Base-by-base conservation (phyloP, 2,329 filamentous ascomycete species). In the Hymenoscyphus fructigenus region DNA sequence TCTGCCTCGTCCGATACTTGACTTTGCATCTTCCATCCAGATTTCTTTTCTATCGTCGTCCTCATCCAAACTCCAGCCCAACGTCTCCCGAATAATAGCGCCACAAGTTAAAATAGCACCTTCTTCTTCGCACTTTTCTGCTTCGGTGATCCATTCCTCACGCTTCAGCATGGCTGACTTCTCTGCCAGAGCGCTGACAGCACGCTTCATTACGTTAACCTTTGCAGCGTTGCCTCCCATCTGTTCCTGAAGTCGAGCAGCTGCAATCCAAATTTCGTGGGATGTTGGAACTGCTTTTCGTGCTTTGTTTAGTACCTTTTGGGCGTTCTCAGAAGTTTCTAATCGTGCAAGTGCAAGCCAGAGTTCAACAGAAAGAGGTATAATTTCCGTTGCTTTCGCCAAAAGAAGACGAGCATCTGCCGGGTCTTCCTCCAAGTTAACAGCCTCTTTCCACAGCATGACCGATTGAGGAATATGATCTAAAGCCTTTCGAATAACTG, bases 131-230 rank as follows among this genome's bases (percentile, higher is more conserved):
- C 94, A 98, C 68, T 91, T 91, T 77, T 99, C 95, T 0, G 95
- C 96, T 77, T 98, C 93, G 5, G 86, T 84, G 61, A 99, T 96
- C 95, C 95, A 99, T 71, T 97, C 93, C 76, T 99, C 95, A 50
- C 96, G 89, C 78, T 96, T 96, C 47, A 95, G 86, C 96, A 99
- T 99, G 12, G 95, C 94, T 32, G 91, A 93, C 74, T 96, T 93
- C 73, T 93, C 92, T 44, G 89, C 92, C 36, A 99, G 83, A 23
- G 93, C 88, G 74, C 96, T 92, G 36, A 97, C 88, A 56, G 92
- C 95, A 80, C 92, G 91, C 76, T 95, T 94, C 91, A 99, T 97
- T 64, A 98, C 91, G 72, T 92, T 96, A 73, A 93, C 86, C 79
- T 91, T 93, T 62, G 85, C 84, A 23, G 87, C 88, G 68, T 91